Conservation (phyloP, 495 filamentous ascomycete species). For the Tuber indicum region DNA sequence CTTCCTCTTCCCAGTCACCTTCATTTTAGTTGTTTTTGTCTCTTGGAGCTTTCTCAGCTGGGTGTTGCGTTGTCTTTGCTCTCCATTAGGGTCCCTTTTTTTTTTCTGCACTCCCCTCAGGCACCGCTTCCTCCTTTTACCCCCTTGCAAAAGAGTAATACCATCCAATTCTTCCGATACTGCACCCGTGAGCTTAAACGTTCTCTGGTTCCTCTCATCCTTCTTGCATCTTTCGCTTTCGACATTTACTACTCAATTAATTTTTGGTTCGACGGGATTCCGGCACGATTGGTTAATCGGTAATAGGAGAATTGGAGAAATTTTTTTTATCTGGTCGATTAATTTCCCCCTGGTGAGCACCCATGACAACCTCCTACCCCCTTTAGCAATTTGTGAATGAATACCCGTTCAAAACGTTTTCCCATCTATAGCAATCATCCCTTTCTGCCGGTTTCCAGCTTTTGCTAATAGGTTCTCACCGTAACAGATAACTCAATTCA, state of each 20-base stretch:
- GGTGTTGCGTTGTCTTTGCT: conserved; percentile 33
- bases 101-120: conserved; percentile 29
- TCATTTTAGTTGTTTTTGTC: conserved; percentile 38
- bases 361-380: conserved; percentile 16
- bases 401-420: conserved; percentile 11
- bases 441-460: conserved; percentile 19
- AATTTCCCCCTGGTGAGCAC: conserved; percentile 35
- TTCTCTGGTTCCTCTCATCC: conserved; percentile 29
- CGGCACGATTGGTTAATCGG: conserved; percentile 23
- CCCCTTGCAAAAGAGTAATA: conserved; percentile 30
- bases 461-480: conserved; percentile 30
- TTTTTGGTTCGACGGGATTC: conserved; percentile 1
- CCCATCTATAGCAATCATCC: conserved; percentile 2
- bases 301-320: conserved; percentile 20
- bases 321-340: conserved; percentile 28
- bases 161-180: conserved; percentile 33
- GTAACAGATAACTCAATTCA: conserved; percentile 29
- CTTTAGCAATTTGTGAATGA: conserved; percentile 10
- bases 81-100: conserved; percentile 19
- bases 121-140: conserved; percentile 24
- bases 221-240: conserved; percentile 15
- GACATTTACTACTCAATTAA: conserved; percentile 10
- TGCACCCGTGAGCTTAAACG: conserved; percentile 14
- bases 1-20: conserved; percentile 36
- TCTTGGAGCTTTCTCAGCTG: conserved; percentile 33